phyloP scores from a whole-genome alignment of 345 rosid genomes.

The Capsella bursapastoris region DNA sequence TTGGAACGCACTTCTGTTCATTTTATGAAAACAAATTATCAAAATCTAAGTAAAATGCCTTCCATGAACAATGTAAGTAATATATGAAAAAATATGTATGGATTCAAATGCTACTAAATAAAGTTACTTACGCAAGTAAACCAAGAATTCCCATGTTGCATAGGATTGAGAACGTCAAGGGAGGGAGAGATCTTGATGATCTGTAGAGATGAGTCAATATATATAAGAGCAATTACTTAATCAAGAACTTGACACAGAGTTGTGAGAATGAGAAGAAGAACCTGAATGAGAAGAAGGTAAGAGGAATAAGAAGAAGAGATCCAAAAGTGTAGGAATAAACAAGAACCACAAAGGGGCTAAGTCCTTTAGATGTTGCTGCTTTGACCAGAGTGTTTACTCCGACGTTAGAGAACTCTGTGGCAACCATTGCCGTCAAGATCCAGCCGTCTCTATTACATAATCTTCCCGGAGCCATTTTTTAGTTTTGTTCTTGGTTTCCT shows the following conservation, averaged over 20 bases:
- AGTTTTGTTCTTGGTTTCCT: not conserved
- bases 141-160: conserved; percentile 39
- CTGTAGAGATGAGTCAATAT: conserved; percentile 19
- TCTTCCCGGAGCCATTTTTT: conserved; percentile 29
- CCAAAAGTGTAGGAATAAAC: conserved; percentile 41
- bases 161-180: conserved; percentile 37
- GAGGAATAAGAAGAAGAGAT: conserved; percentile 45
- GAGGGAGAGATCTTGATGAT: conserved; percentile 44
- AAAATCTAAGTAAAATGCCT: not conserved
- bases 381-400: conserved; percentile 45
- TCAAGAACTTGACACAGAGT: not conserved
- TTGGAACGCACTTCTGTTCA: conserved; percentile 29
- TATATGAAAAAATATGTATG: not conserved
- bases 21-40: not conserved
- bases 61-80: not conserved
- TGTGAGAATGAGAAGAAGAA: conserved; percentile 31
- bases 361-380: conserved; percentile 42
- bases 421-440: conserved; percentile 42
- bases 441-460: conserved; percentile 28
- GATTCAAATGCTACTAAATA: not conserved
- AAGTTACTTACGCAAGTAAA: conserved; percentile 39
- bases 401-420: conserved; percentile 33
- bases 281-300: conserved; percentile 38
- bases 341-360: conserved; percentile 43
- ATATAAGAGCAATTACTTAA: not conserved